phyloP scores from a whole-genome alignment of 2,329 filamentous ascomycete species.

The Epichloe amarillans region DNA sequence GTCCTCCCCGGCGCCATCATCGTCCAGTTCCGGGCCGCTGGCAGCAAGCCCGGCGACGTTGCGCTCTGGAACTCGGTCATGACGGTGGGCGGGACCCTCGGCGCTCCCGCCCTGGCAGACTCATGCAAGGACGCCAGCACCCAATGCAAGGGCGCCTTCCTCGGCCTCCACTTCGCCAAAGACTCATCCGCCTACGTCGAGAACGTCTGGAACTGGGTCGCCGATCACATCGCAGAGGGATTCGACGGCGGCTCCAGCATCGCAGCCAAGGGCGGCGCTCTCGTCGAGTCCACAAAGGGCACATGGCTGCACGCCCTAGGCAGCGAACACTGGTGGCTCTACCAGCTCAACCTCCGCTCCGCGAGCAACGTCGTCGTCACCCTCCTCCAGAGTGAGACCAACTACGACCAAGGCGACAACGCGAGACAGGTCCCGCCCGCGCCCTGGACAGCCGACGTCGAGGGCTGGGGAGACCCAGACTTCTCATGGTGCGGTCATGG shows the following conservation, averaged over 20 bases:
- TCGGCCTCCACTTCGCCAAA: slow-evolving; percentile 34
- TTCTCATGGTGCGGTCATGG: slow-evolving; percentile 25
- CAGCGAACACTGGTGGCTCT: slow-evolving; percentile 44
- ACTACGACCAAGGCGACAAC: slow-evolving; percentile 23
- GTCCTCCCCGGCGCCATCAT: slow-evolving; percentile 26
- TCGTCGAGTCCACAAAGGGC: slow-evolving; percentile 32
- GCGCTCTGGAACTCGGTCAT: slow-evolving; percentile 35
- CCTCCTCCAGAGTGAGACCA: slow-evolving; percentile 41
- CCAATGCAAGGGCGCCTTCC: slow-evolving; percentile 33
- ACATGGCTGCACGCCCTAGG: slow-evolving; percentile 36
- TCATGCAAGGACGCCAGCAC: slow-evolving; percentile 20
- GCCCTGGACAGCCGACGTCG: slow-evolving; percentile 25
- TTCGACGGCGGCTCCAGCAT: slow-evolving; percentile 29
- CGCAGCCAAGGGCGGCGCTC: slow-evolving; percentile 33
- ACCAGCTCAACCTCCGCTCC: slow-evolving; percentile 40
- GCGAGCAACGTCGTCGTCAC: slow-evolving; percentile 36
- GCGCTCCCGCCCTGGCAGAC: slow-evolving; percentile 23
- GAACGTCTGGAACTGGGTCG: slow-evolving; percentile 26
- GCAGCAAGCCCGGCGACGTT: slow-evolving; percentile 31
- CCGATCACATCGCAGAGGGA: slow-evolving; percentile 34
- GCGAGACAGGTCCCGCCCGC: slow-evolving; percentile 20
- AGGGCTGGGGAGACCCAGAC: slow-evolving; percentile 27
- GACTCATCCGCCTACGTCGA: slow-evolving; percentile 12
- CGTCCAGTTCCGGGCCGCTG: slow-evolving; percentile 25
- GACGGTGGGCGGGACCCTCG: slow-evolving; percentile 30